A percentile compares a stretch with the other conserved stretches of the same genome.
Evolutionary conservation across 2,329 filamentous ascomycete species (phyloP).

Genomic region (Bipolaris sorokiniana): DNA sequence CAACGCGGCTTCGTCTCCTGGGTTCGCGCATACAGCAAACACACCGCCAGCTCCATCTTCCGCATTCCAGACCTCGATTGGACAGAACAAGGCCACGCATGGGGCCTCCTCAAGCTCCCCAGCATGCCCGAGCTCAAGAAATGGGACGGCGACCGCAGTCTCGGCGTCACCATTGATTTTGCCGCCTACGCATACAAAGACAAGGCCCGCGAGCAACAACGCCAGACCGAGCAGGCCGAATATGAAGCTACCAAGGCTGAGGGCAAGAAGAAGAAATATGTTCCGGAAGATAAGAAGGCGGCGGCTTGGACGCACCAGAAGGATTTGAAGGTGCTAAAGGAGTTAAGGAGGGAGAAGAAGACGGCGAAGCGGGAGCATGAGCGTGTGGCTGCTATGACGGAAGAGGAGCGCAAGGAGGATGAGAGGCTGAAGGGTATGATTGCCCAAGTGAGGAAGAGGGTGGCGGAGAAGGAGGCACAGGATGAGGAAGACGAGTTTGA

Average conservation of each 20-base stretch:
- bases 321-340: constrained; percentile 41
- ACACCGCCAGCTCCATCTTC: constrained; percentile 91
- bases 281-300: constrained; percentile 36
- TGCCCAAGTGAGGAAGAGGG: constrained; percentile 35
- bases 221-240: constrained; percentile 44
- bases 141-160: constrained; percentile 53
- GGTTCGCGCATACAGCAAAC: constrained; percentile 89
- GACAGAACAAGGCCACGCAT: constrained; percentile 78
- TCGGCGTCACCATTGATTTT: constrained; percentile 52
- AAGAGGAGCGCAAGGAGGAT: constrained; percentile 44
- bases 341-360: constrained; percentile 45
- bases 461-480: constrained; percentile 33
- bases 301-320: constrained; percentile 48
- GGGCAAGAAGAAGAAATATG: constrained; percentile 38
- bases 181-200: constrained; percentile 53
- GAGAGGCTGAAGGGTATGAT: constrained; percentile 43
- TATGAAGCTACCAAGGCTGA: constrained; percentile 23
- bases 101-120: constrained; percentile 85
- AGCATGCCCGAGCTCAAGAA: constrained; percentile 83
- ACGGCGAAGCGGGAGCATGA: constrained; percentile 40
- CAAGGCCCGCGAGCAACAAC: constrained; percentile 51
- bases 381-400: constrained; percentile 31
- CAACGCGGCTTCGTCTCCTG: constrained; percentile 93
- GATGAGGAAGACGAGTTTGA: constrained; percentile 41
- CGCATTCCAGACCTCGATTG: constrained; percentile 81